These are phyloP conservation scores for Ganoderma multipileum DNA, from an alignment of 1,284 basidiomycete species.

Conservation along the genomic window DNA sequence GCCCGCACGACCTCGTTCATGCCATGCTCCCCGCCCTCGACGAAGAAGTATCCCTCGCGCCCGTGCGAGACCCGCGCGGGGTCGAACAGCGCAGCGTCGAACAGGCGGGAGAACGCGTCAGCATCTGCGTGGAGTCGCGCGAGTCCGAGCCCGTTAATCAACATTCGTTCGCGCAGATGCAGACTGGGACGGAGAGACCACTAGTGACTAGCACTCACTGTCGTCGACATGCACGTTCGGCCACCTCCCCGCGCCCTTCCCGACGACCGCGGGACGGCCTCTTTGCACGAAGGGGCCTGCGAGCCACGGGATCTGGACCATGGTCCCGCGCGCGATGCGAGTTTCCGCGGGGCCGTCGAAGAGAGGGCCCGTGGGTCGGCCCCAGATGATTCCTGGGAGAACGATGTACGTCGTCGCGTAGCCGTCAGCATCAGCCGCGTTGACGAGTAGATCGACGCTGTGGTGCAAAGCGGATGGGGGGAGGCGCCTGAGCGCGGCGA, in stretches of 20 bases:
- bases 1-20: conserved; percentile 42
- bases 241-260: conserved; percentile 41
- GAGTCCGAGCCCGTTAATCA: background rate
- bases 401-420: conserved; percentile 48
- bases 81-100: conserved; percentile 23
- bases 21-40: conserved; percentile 48
- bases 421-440: conserved; percentile 44
- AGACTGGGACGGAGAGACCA: background rate
- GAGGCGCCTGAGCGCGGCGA: conserved; percentile 40
- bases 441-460: conserved; percentile 38
- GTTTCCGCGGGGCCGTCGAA: conserved; percentile 40
- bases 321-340: conserved; percentile 41
- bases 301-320: conserved; percentile 43
- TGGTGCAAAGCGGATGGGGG: conserved; percentile 41
- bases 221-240: conserved; percentile 43
- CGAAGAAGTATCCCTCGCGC: conserved; percentile 52
- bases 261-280: conserved; percentile 43
- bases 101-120: conserved; percentile 27
- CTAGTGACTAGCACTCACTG: conserved; percentile 27
- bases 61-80: conserved; percentile 41
- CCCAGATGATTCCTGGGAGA: conserved; percentile 48
- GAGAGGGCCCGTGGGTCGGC: conserved; percentile 42
- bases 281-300: conserved; percentile 39
- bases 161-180: background rate
- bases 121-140: conserved; percentile 30